Conservation (phyloP, 805 yeast genomes). For the Maudiozyma serrabonitensis region DNA sequence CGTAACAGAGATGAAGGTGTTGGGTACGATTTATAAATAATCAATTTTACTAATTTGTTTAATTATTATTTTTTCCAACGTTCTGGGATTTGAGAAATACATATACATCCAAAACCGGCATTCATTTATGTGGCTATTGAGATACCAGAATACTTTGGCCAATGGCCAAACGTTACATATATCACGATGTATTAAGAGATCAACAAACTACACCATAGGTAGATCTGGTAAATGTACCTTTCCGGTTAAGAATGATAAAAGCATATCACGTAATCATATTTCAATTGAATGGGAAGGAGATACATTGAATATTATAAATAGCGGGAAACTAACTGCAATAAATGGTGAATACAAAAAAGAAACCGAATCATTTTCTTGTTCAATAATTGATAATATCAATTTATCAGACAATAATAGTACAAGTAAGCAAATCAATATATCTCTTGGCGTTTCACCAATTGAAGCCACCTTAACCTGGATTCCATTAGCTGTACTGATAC, state of each 20-base stretch:
- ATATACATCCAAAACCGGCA: background rate
- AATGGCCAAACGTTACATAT: constrained; percentile 10
- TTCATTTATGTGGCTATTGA: constrained; percentile 21
- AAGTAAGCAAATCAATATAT: too few relatives aligned
- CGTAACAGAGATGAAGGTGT: too few relatives aligned
- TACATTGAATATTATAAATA: constrained; percentile 9
- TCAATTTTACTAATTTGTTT: too few relatives aligned
- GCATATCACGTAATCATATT: constrained; percentile 27
- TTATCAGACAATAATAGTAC: too few relatives aligned
- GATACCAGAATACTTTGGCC: constrained; percentile 14
- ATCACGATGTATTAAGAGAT: constrained; percentile 13
- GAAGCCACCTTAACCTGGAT: too few relatives aligned
- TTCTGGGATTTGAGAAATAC: too few relatives aligned
- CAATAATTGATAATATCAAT: too few relatives aligned
- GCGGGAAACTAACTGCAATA: constrained; percentile 24
- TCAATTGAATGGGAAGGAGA: constrained; percentile 11
- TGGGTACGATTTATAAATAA: too few relatives aligned
- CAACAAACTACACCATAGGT: constrained; percentile 16
- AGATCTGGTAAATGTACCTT: constrained; percentile 24
- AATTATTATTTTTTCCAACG: too few relatives aligned
- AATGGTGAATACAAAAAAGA: constrained; percentile 11
- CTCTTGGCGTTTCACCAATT: too few relatives aligned
- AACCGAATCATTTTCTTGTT: constrained; percentile 6
- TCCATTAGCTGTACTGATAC: too few relatives aligned
- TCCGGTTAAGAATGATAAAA: constrained; percentile 25